Base-by-base conservation (phyloP, 1,139 yeast genomes). In the Blastobotrys malaysiensis region DNA sequence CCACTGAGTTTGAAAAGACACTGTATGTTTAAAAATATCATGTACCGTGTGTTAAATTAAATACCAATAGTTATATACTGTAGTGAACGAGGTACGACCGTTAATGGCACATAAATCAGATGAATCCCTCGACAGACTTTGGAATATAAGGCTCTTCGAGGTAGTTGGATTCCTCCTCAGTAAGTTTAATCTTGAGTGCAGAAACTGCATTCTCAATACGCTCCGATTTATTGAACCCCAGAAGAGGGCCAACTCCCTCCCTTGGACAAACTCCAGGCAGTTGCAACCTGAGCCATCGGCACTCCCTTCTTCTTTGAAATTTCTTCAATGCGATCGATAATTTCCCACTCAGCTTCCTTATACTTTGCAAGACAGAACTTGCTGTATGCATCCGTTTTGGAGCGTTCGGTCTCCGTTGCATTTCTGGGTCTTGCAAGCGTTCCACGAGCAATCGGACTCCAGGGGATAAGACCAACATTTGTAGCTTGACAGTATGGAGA, bases 231-330 rank as follows among this genome's bases (percentile, higher is more conserved):
- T 69, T 76, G 53, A 83, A 64, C 0, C 88, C 88, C 13, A 83
- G 77, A 58, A 83, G 79, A 1, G 85, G 84, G 46, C 64, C 55
- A 13, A n/a, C n/a, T n/a, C n/a, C 71, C 64, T 7, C 84, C 85
- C 64, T 82, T 82, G 46, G 71, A 57, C 9, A 81, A 57, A 3
- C 74, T 73, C 84, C 86, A 83, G 2, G 84, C 81, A 9, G 78
- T 73, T 2, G 86, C 73, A 11, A 83, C 67, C 18, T 70, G 69
- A 0, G 85, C 81, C 86, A 82, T 82, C 9, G 78, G 65, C 22
- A 72, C 74, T n/a, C 65, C 67, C 49, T 69, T 65, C 59, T 77
- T 76, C 59, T 72, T 70, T n/a, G 86, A 76, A 3, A 83, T 46
- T 57, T 76, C 74, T 63, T 82, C 84, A 16, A 83, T 82, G 24